A percentile compares a stretch with the other conserved stretches of the same genome.
Evolutionary conservation across 2,329 filamentous ascomycete genomes (phyloP).

Genomic region (Fusarium buxicola): DNA sequence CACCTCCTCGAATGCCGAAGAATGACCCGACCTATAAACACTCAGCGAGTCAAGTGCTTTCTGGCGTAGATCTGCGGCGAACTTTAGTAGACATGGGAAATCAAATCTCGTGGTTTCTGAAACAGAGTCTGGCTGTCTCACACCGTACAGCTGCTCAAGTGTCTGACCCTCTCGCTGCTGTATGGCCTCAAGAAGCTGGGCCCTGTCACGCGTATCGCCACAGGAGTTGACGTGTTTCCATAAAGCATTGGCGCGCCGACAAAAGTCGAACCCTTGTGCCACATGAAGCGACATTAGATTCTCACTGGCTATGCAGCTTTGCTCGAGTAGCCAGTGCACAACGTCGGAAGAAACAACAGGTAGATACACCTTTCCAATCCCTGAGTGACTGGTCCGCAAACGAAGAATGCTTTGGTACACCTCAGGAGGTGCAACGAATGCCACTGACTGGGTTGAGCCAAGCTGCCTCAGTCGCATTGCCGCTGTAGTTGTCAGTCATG

Average conservation of each 20-base stretch:
- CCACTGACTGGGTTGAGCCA: slow-evolving; percentile 64
- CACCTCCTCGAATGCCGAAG: slow-evolving; percentile 68
- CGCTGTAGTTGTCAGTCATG: slow-evolving; percentile 54
- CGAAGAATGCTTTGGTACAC: slow-evolving; percentile 69
- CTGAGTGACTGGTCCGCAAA: slow-evolving; percentile 50
- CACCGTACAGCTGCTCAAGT: slow-evolving; percentile 67
- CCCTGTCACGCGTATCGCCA: slow-evolving; percentile 47
- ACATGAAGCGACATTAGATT: slow-evolving; percentile 69
- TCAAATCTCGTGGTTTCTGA: slow-evolving; percentile 15
- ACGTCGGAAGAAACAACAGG: slow-evolving; percentile 34
- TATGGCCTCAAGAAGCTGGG: slow-evolving; percentile 45
- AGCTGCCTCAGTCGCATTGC: slow-evolving; percentile 75
- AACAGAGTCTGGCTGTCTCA: slow-evolving; percentile 18
- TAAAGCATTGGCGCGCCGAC: slow-evolving; percentile 63
- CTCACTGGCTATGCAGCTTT: slow-evolving; percentile 70
- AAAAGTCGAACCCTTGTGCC: slow-evolving; percentile 71
- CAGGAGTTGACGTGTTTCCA: slow-evolving; percentile 57
- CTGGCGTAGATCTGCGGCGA: background rate
- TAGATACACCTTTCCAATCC: background rate
- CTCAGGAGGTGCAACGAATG: slow-evolving; percentile 68
- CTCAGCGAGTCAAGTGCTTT: background rate
- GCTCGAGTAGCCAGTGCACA: slow-evolving; percentile 71
- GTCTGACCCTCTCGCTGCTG: slow-evolving; percentile 66
- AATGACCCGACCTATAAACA: slow-evolving; percentile 41
- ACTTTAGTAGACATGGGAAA: background rate